Evolutionary conservation across 192 early-diverging fungal genomes (phyloP).

Genomic region (Coemansia sp.): DNA sequence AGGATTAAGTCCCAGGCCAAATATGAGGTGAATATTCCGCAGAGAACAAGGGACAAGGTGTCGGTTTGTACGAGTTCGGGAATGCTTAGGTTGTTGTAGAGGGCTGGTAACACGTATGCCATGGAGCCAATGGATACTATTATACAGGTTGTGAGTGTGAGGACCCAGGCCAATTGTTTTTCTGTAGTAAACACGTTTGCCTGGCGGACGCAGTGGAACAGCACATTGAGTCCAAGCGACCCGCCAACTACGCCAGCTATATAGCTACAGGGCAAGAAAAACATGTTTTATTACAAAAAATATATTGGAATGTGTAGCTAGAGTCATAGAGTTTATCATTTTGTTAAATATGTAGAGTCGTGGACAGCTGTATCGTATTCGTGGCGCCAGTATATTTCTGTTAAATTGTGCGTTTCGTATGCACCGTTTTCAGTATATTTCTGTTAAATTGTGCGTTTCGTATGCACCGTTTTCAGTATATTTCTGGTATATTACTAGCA

Average conservation of each 20-base stretch:
- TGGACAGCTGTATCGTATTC: too few species aligned
- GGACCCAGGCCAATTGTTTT: constrained; percentile 55
- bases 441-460: background rate
- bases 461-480: background rate
- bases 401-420: too few species aligned
- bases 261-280: constrained; percentile 13
- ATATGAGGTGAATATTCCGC: constrained; percentile 60
- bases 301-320: background rate
- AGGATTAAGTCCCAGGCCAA: constrained; percentile 58
- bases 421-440: background rate
- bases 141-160: constrained; percentile 45
- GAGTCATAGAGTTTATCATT: too few species aligned
- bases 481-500: background rate
- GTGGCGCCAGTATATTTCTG: too few species aligned
- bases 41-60: constrained; percentile 30
- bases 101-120: constrained; percentile 19
- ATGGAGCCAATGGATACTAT: constrained; percentile 34
- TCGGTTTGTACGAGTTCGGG: constrained; percentile 33
- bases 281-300: background rate
- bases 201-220: constrained; percentile 22
- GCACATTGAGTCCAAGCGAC: constrained; percentile 19
- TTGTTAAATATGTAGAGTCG: too few species aligned
- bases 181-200: constrained; percentile 18
- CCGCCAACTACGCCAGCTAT: constrained; percentile 19
- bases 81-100: constrained; percentile 17